A percentile compares a stretch with the other conserved stretches of the same genome.
Conservation (phyloP, 1,284 basidiomycete species). For the Microbotryum scabiosae region DNA sequence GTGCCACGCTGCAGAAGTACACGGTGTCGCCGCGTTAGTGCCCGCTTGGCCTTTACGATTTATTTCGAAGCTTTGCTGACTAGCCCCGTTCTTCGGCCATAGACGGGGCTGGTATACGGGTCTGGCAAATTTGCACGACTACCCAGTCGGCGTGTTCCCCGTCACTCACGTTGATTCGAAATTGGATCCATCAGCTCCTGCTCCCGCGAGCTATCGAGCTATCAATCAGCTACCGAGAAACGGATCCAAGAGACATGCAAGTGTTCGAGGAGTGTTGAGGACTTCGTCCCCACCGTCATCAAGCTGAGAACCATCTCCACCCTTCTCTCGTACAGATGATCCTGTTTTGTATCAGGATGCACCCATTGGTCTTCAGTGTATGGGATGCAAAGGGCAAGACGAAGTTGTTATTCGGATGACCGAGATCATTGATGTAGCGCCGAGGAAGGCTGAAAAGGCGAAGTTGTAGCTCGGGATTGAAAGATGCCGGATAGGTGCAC, state of each 20-base stretch:
- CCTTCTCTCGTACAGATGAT: constrained; percentile 46
- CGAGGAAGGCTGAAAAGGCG: neutral
- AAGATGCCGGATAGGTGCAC: too few species aligned
- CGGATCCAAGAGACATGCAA: constrained; percentile 51
- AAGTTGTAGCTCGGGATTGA: too few species aligned
- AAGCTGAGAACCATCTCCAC: too few species aligned
- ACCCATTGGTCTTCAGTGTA: constrained; percentile 60
- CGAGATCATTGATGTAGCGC: constrained; percentile 20
- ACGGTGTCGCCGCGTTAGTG: constrained; percentile 42
- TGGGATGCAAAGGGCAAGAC: constrained; percentile 62
- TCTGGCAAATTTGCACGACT: constrained; percentile 54
- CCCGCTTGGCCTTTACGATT: neutral
- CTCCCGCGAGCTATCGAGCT: constrained; percentile 29
- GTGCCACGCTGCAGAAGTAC: constrained; percentile 47
- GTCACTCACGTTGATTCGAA: constrained; percentile 32
- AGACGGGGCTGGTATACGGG: constrained; percentile 43
- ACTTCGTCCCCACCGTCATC: too few species aligned
- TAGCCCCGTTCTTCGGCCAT: constrained; percentile 21
- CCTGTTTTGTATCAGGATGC: constrained; percentile 52
- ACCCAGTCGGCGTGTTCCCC: constrained; percentile 51
- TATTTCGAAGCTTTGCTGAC: too few species aligned
- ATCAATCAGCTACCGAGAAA: constrained; percentile 47
- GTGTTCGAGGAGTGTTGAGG: constrained; percentile 30
- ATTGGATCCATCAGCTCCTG: constrained; percentile 2
- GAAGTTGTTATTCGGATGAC: constrained; percentile 51